Evolutionary conservation across 192 early-diverging fungal genomes (phyloP).

Genomic region (Haplosporangium gracile): DNA sequence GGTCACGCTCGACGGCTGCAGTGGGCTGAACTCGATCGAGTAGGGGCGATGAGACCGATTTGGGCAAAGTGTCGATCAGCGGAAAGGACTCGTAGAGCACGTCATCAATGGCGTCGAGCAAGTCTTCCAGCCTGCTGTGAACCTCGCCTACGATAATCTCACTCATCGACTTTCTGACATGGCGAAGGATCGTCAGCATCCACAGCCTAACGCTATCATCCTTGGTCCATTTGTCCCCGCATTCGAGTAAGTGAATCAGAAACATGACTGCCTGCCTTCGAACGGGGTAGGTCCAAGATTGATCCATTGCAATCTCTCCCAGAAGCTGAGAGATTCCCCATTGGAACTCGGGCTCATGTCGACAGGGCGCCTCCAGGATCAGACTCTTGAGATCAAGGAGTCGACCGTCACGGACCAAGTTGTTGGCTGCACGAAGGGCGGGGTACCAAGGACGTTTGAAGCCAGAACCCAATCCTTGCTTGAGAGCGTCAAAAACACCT

Average conservation of each 20-base stretch:
- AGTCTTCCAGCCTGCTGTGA: neutral
- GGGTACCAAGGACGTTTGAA: slow-evolving; percentile 10
- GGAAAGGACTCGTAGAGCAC: neutral
- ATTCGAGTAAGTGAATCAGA: neutral
- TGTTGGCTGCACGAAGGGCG: neutral
- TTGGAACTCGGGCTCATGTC: neutral
- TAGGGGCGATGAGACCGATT: neutral
- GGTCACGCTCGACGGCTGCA: neutral
- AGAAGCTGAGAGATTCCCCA: neutral
- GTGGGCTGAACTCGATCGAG: neutral
- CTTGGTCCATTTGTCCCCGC: neutral
- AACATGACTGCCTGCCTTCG: neutral
- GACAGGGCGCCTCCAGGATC: neutral
- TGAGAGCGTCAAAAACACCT: neutral
- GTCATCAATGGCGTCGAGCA: neutral
- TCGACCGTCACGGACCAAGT: neutral
- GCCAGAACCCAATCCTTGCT: neutral
- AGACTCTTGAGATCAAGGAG: neutral
- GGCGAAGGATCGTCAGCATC: neutral
- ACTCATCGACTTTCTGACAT: neutral
- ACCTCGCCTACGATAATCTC: neutral
- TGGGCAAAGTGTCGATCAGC: neutral
- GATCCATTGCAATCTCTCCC: neutral
- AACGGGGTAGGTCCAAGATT: neutral
- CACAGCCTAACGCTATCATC: neutral